Evolutionary conservation across 495 filamentous ascomycete genomes (phyloP).

Genomic region (Tuber calosporum): DNA sequence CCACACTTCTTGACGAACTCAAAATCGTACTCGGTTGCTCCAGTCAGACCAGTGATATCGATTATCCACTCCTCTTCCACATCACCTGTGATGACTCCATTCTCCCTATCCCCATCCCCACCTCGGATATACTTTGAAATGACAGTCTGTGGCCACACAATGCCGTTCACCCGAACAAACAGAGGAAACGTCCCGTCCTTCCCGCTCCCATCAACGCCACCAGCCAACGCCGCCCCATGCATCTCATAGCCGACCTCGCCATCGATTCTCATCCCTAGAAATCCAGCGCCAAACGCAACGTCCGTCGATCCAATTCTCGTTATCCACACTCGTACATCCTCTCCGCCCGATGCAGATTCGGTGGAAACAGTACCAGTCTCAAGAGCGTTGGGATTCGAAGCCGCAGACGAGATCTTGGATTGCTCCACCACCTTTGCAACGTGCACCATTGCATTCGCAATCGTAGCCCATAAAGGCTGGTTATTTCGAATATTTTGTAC

Average conservation of each 20-base stretch:
- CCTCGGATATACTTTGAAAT: slow-evolving; percentile 23
- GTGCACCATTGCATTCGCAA: slow-evolving; percentile 41
- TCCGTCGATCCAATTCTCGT: slow-evolving; percentile 41
- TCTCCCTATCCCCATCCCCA: slow-evolving; percentile 24
- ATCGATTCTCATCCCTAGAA: slow-evolving; percentile 30
- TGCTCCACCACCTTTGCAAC: slow-evolving; percentile 42
- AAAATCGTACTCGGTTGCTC: slow-evolving; percentile 42
- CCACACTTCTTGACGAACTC: slow-evolving; percentile 40
- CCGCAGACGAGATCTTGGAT: slow-evolving; percentile 38
- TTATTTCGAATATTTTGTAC: slow-evolving; percentile 39
- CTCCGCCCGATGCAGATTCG: slow-evolving; percentile 26
- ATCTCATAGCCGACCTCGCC: slow-evolving; percentile 25
- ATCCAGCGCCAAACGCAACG: slow-evolving; percentile 34
- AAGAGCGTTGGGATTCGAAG: slow-evolving; percentile 26
- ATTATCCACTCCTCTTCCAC: slow-evolving; percentile 40
- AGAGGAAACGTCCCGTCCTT: slow-evolving; percentile 35
- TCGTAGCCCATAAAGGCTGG: slow-evolving; percentile 41
- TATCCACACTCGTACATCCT: slow-evolving; percentile 40
- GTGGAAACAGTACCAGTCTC: slow-evolving; percentile 25
- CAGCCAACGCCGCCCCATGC: slow-evolving; percentile 24
- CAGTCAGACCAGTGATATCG: slow-evolving; percentile 39
- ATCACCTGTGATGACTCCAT: slow-evolving; percentile 30
- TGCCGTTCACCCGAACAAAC: slow-evolving; percentile 41
- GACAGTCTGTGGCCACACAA: slow-evolving; percentile 40
- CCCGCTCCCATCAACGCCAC: slow-evolving; percentile 28